These are phyloP conservation scores for Phytophthora foliorum DNA, from an alignment of 352 stramenopile species.

Conservation along the genomic window DNA sequence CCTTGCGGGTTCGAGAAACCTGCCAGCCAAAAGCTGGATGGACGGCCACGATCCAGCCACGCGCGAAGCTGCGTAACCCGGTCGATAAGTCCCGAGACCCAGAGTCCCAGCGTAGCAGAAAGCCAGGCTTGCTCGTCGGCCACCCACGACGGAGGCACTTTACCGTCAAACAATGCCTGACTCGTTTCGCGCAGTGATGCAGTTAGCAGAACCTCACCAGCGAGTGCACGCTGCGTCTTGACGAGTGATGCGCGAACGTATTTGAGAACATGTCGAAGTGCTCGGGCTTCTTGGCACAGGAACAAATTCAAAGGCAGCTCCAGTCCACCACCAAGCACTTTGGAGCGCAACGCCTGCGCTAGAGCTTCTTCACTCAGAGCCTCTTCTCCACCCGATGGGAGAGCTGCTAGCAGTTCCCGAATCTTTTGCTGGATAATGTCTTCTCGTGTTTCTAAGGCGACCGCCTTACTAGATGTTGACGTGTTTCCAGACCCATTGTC, in stretches of 20 bases:
- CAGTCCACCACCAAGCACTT: constrained; percentile 65
- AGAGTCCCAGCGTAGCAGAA: constrained; percentile 69
- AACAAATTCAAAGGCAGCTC: constrained; percentile 84
- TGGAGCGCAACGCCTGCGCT: constrained; percentile 47
- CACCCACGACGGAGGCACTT: constrained; percentile 67
- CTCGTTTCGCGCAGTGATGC: constrained; percentile 60
- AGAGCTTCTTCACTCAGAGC: constrained; percentile 46
- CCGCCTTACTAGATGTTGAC: constrained; percentile 16
- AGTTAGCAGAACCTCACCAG: constrained; percentile 71
- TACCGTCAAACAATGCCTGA: constrained; percentile 78
- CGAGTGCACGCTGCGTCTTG: constrained; percentile 65
- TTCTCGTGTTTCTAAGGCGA: constrained; percentile 57
- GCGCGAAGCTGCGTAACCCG: constrained; percentile 63
- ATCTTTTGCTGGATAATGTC: constrained; percentile 71
- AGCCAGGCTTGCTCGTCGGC: constrained; percentile 82
- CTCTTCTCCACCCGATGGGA: constrained; percentile 63
- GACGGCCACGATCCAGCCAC: constrained; percentile 73
- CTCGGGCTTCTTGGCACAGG: constrained; percentile 77
- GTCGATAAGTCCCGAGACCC: constrained; percentile 73
- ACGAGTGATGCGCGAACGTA: constrained; percentile 64
- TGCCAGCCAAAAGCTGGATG: constrained; percentile 79
- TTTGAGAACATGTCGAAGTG: constrained; percentile 64
- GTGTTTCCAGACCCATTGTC: constrained; percentile 22
- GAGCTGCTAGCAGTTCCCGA: constrained; percentile 55
- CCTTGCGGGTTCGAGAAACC: constrained; percentile 83